These are phyloP conservation scores for Lathyrus aphaca DNA, from an alignment of 306 rosid species.

Conservation along the genomic window DNA sequence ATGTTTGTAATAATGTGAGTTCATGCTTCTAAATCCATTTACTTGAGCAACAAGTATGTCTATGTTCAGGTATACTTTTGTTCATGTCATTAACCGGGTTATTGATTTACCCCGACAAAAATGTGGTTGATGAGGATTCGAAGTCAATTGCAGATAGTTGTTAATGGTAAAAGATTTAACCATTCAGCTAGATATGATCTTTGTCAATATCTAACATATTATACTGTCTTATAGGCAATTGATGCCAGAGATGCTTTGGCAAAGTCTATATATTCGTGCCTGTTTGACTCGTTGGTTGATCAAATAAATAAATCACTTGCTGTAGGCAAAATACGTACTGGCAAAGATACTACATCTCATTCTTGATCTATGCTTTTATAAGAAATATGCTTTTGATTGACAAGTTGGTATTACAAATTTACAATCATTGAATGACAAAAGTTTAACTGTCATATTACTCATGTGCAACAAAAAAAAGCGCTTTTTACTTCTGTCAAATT, in stretches of 20 bases:
- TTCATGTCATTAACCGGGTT: constrained; percentile 20
- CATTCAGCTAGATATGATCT: constrained; percentile 96
- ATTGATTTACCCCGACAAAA: background rate
- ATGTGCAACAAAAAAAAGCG: background rate
- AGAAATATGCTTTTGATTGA: constrained; percentile 20
- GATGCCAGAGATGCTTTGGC: too few species aligned
- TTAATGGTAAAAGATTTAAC: constrained; percentile 86
- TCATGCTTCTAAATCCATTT: too few species aligned
- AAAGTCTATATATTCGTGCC: too few species aligned
- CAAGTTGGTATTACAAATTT: constrained; percentile 22
- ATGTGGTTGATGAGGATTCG: constrained; percentile 33
- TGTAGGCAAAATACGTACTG: too few species aligned
- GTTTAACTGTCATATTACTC: constrained; percentile 21
- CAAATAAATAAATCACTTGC: too few species aligned
- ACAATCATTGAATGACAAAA: constrained; percentile 24
- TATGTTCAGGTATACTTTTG: constrained; percentile 78
- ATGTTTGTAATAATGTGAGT: too few species aligned
- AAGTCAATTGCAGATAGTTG: constrained; percentile 78
- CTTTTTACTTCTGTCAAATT: background rate
- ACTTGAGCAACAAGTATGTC: constrained; percentile 98
- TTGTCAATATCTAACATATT: too few species aligned
- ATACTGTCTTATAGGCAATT: too few species aligned
- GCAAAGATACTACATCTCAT: too few species aligned
- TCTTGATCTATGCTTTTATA: constrained; percentile 13
- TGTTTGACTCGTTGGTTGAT: too few species aligned